A percentile compares a stretch with the other conserved stretches of the same genome.
Conservation (phyloP, 2,329 filamentous ascomycete genomes). For the Neospermospora avenae region DNA sequence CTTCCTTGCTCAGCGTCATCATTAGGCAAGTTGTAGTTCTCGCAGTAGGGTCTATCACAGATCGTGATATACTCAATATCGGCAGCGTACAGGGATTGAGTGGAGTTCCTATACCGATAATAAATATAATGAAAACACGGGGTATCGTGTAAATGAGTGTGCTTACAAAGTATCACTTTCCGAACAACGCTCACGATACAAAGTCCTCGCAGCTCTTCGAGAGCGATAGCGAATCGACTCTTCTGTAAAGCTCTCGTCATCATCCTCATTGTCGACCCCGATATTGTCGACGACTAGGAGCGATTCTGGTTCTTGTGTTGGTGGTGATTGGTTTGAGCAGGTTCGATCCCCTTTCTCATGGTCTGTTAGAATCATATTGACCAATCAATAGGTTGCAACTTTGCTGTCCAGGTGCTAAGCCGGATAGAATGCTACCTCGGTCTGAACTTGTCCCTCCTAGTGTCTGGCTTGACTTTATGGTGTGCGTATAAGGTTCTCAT, state of each 20-base stretch:
- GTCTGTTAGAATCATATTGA: constrained; percentile 6
- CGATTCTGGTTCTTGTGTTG: constrained; percentile 4
- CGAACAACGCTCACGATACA: constrained; percentile 20
- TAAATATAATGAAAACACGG: not conserved
- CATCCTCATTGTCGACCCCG: constrained; percentile 1
- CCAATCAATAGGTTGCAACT: not conserved
- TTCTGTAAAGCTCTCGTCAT: constrained; percentile 13
- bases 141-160: not conserved
- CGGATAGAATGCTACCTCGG: not conserved
- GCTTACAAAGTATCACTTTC: constrained; percentile 28
- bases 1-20: constrained; percentile 34
- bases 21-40: constrained; percentile 40
- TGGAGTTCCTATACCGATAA: constrained; percentile 29
- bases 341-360: constrained; percentile 1
- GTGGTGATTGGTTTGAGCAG: constrained; percentile 1
- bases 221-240: constrained; percentile 4
- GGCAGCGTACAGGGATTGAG: constrained; percentile 31
- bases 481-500: not conserved
- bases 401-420: not conserved
- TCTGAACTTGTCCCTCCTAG: constrained; percentile 1
- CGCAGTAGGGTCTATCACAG: constrained; percentile 48
- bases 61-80: constrained; percentile 41
- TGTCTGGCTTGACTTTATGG: constrained; percentile 2
- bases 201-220: constrained; percentile 11
- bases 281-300: constrained; percentile 15